phyloP scores from a whole-genome alignment of 1,284 basidiomycete species.

The Fistulina hepatica region DNA sequence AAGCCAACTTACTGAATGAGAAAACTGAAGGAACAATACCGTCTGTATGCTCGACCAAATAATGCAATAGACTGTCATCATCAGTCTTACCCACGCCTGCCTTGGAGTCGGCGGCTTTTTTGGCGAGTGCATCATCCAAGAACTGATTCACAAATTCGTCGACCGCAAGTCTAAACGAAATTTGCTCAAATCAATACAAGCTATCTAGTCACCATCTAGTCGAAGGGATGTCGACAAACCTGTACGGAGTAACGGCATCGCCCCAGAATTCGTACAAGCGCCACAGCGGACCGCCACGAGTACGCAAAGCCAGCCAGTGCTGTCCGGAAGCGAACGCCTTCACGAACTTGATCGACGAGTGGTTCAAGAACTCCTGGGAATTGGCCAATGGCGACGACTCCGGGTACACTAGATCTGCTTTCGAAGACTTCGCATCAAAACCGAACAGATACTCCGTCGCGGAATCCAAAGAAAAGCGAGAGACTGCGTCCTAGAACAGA shows the following conservation, averaged over 20 bases:
- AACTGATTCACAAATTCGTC: background rate
- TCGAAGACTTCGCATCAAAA: background rate
- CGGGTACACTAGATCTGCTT: background rate
- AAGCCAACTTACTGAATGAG: conserved; percentile 20
- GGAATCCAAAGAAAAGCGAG: conserved; percentile 29
- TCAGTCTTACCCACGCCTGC: conserved; percentile 30
- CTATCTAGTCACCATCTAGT: no score
- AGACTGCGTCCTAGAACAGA: conserved; percentile 9
- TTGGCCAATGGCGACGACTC: background rate
- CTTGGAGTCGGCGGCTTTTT: background rate
- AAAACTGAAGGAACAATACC: conserved; percentile 9
- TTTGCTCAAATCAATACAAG: no score
- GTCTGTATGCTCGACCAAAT: conserved; percentile 25
- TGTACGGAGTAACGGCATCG: conserved; percentile 6
- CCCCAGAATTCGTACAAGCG: conserved; percentile 11
- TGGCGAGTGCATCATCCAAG: background rate
- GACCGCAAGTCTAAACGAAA: no score
- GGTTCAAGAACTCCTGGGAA: conserved; percentile 1
- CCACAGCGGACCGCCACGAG: conserved; percentile 6
- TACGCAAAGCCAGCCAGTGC: background rate
- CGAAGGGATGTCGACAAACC: no score
- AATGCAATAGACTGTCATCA: conserved; percentile 27
- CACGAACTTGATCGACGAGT: conserved; percentile 11
- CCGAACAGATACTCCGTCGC: conserved; percentile 15
- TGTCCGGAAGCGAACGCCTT: conserved; percentile 10